Evolutionary conservation across 1,139 yeast species (phyloP).

Genomic region (Geotrichum klebahnii): DNA sequence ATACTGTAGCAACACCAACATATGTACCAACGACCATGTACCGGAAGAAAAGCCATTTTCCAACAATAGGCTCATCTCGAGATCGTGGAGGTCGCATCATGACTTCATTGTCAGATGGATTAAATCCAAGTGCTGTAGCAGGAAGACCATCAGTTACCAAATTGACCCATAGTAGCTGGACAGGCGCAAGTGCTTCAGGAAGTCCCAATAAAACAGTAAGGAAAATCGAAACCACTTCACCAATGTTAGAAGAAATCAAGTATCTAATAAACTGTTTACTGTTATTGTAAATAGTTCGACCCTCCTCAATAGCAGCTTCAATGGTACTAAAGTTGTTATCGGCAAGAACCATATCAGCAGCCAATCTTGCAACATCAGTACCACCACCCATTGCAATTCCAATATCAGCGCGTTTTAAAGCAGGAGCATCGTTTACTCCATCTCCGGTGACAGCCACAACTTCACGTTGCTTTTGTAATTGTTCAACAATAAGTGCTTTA

Average conservation of each 20-base stretch:
- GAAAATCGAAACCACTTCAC: conserved; percentile 45
- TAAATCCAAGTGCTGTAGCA: conserved; percentile 41
- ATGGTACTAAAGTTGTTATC: conserved; percentile 50
- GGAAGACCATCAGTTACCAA: conserved; percentile 40
- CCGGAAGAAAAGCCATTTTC: conserved; percentile 41
- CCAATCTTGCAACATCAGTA: conserved; percentile 58
- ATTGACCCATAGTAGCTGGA: conserved; percentile 39
- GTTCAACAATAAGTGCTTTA: conserved; percentile 49
- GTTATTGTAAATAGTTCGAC: conserved; percentile 48
- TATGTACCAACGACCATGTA: conserved; percentile 42
- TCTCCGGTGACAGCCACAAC: conserved; percentile 46
- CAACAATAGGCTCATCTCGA: conserved; percentile 41
- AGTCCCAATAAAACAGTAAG: conserved; percentile 36
- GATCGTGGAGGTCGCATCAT: conserved; percentile 38
- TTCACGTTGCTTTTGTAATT: conserved; percentile 47
- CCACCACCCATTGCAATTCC: conserved; percentile 62
- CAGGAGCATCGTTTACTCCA: conserved; percentile 99
- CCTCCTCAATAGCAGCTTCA: conserved; percentile 51
- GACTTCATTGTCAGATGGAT: conserved; percentile 37
- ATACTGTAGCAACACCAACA: conserved; percentile 44
- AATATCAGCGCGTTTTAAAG: conserved; percentile 90
- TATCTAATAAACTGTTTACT: conserved; percentile 50
- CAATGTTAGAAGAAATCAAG: conserved; percentile 49
- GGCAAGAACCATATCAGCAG: conserved; percentile 54
- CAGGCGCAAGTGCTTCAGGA: conserved; percentile 39